These are phyloP conservation scores for Sclerotinia borealis DNA, from an alignment of 2,329 filamentous ascomycete species.

Conservation along the genomic window DNA sequence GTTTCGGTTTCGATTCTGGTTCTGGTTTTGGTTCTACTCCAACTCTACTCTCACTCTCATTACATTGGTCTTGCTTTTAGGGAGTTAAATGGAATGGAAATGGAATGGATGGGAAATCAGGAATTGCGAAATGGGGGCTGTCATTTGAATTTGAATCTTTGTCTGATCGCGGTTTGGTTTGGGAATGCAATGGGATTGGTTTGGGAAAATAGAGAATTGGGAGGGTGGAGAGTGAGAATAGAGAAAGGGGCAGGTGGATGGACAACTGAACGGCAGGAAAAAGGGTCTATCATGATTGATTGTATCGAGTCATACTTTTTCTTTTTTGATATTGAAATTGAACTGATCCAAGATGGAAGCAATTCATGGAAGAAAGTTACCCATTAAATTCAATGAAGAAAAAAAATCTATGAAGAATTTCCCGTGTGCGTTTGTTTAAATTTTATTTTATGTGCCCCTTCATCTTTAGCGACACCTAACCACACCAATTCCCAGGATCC, in stretches of 20 bases:
- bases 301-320: neutral
- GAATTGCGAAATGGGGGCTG: neutral
- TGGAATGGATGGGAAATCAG: neutral
- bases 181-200: neutral
- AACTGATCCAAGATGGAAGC: neutral
- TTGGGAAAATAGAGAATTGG: neutral
- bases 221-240: neutral
- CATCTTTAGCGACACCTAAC: conserved; percentile 1
- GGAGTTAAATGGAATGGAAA: neutral
- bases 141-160: neutral
- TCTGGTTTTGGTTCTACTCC: neutral
- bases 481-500: too few relatives aligned
- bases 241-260: neutral
- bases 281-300: neutral
- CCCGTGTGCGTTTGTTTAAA: too few relatives aligned
- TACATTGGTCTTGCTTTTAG: neutral
- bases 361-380: neutral
- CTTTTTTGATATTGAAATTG: neutral
- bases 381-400: neutral
- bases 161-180: neutral
- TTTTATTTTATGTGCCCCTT: too few relatives aligned
- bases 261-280: neutral
- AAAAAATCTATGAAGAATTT: neutral
- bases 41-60: conserved; percentile 3
- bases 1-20: neutral